Percentiles rank a stretch among this genome's conserved stretches.
Evolutionary conservation across 176 grass and related monocot species (phyloP).

Genomic region (Saccharum spontaneum): DNA sequence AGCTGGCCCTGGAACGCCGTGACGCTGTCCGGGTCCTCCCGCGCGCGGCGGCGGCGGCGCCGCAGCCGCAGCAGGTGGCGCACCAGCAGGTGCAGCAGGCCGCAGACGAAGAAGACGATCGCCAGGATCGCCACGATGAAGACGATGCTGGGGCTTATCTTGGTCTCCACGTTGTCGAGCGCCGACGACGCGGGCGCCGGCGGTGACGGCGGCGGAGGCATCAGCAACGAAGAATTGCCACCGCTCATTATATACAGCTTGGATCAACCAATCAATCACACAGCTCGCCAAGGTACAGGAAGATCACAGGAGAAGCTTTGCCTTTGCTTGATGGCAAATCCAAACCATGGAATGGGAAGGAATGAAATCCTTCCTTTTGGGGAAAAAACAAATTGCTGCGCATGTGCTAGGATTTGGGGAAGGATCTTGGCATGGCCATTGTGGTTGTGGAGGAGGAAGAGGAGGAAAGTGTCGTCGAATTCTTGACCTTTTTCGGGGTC

Average conservation of each 20-base stretch:
- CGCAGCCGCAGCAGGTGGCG: slow-evolving; percentile 57
- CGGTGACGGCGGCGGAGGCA: neutral
- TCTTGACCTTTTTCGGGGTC: neutral
- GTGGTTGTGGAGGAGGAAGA: neutral
- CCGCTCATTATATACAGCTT: slow-evolving; percentile 26
- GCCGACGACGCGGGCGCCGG: neutral
- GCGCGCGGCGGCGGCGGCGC: slow-evolving; percentile 8
- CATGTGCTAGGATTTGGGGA: neutral
- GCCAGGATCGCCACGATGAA: slow-evolving; percentile 66
- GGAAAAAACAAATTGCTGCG: neutral
- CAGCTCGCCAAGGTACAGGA: neutral
- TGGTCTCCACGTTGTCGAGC: slow-evolving; percentile 46
- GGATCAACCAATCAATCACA: neutral
- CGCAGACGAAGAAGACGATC: slow-evolving; percentile 90
- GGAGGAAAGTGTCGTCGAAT: neutral
- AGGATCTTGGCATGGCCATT: slow-evolving; percentile 33
- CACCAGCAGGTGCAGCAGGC: slow-evolving; percentile 66
- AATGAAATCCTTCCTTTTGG: neutral
- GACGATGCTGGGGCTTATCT: slow-evolving; percentile 80
- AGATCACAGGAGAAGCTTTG: neutral
- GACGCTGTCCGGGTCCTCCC: slow-evolving; percentile 43
- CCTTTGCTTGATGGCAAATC: neutral
- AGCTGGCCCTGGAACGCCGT: slow-evolving; percentile 90
- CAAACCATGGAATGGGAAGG: neutral
- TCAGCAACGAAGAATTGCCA: slow-evolving; percentile 19